phyloP scores from a whole-genome alignment of 1,284 basidiomycete genomes.

The Ceratorhiza oryzae-sativae region DNA sequence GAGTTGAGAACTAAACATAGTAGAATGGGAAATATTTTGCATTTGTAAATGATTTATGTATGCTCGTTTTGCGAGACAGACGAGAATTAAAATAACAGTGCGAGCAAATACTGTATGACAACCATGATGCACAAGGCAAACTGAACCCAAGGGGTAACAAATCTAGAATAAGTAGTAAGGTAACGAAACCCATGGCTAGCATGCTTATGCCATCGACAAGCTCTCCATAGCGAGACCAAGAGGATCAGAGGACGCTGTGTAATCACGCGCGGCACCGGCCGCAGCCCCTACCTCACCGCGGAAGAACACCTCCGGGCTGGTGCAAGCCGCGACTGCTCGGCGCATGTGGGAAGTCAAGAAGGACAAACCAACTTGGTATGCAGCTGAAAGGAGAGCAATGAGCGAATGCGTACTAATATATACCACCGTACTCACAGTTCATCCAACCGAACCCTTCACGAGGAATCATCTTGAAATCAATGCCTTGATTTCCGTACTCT shows the following conservation, averaged over 20 bases:
- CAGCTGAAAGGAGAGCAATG: conserved; percentile 60
- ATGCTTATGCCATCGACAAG: conserved; percentile 13
- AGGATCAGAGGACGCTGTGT: conserved; percentile 60
- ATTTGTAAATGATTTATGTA: background rate
- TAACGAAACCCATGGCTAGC: background rate
- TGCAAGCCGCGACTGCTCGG: conserved; percentile 91
- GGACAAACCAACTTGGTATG: conserved; percentile 93
- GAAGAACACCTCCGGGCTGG: conserved; percentile 91
- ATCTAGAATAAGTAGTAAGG: conserved; percentile 32
- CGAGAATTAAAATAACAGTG: conserved; percentile 2
- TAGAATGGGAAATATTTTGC: too few relatives aligned
- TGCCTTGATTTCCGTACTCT: conserved; percentile 98
- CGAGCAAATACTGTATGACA: conserved; percentile 3
- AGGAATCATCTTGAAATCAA: conserved; percentile 96
- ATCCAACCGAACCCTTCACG: conserved; percentile 98
- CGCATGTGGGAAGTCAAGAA: conserved; percentile 94
- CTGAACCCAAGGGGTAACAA: background rate
- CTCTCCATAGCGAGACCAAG: conserved; percentile 74
- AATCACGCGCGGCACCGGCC: conserved; percentile 35
- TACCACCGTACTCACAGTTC: conserved; percentile 66
- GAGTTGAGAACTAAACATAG: too few relatives aligned
- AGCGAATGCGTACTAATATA: background rate
- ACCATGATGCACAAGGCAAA: background rate
- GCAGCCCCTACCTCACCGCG: conserved; percentile 31
- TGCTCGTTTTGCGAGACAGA: conserved; percentile 4